Conservation (phyloP, 2,329 filamentous ascomycete species). For the Nemania sp. region DNA sequence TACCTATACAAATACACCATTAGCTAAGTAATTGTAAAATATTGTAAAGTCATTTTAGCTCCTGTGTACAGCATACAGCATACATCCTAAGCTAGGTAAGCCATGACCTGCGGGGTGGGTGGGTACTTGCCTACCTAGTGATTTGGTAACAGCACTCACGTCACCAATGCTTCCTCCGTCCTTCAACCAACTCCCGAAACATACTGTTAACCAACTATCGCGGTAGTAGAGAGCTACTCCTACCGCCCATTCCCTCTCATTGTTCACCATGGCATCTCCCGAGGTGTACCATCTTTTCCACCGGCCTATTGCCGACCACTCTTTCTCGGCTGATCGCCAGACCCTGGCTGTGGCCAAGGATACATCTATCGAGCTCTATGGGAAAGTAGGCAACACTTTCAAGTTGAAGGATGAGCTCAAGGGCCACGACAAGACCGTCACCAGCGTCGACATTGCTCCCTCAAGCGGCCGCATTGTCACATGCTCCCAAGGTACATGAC, state of each 20-base stretch:
- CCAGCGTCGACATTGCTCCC: conserved; percentile 94
- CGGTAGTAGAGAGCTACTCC: conserved; percentile 99
- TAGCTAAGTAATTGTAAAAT: too few species aligned
- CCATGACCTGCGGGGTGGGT: too few species aligned
- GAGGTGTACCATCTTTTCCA: conserved; percentile 98
- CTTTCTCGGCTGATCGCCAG: conserved; percentile 91
- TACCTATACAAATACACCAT: too few species aligned
- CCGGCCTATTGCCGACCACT: conserved; percentile 95
- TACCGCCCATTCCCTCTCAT: conserved; percentile 66
- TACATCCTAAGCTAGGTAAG: too few species aligned
- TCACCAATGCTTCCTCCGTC: conserved; percentile 4
- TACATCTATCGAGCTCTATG: conserved; percentile 89
- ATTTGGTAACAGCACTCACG: conserved; percentile 20
- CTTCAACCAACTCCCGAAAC: conserved; percentile 2
- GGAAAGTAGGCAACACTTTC: conserved; percentile 77
- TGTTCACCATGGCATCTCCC: conserved; percentile 76
- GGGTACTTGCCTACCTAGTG: too few species aligned
- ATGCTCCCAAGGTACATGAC: conserved; percentile 84
- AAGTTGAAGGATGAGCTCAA: conserved; percentile 91
- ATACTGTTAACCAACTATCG: conserved; percentile 39
- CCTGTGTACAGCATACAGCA: too few species aligned
- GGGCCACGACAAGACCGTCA: conserved; percentile 97
- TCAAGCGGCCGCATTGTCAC: conserved; percentile 93
- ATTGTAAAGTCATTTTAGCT: too few species aligned
- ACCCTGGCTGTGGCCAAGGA: conserved; percentile 93